A percentile compares a stretch with the other conserved stretches of the same genome.
These are phyloP conservation scores for Yarrowia bubula DNA, from an alignment of 805 yeast genomes.

Conservation along the genomic window DNA sequence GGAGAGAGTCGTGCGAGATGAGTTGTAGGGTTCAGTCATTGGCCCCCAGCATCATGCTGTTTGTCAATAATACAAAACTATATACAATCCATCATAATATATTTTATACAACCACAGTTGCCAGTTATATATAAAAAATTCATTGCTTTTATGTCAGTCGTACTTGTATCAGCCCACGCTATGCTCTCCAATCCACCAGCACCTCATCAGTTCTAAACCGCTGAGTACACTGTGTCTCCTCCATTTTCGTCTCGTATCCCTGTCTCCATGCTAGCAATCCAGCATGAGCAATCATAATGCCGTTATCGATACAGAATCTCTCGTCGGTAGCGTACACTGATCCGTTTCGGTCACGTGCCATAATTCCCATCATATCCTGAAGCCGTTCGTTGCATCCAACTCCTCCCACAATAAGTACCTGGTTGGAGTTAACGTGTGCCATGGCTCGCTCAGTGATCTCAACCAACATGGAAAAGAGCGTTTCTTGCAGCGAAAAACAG, in stretches of 20 bases:
- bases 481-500: constrained; percentile 90
- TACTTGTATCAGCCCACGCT: too few relatives aligned
- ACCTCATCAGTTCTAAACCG: constrained; percentile 95
- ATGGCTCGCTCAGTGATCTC: constrained; percentile 97
- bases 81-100: too few relatives aligned
- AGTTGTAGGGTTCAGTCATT: neutral
- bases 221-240: constrained; percentile 84
- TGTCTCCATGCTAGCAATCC: constrained; percentile 82
- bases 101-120: neutral
- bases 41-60: too few relatives aligned
- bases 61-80: too few relatives aligned
- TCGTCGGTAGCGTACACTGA: constrained; percentile 94
- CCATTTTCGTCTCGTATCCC: constrained; percentile 60
- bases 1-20: neutral
- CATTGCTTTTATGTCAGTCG: neutral
- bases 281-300: constrained; percentile 99
- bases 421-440: constrained; percentile 91
- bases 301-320: constrained; percentile 94
- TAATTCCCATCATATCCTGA: constrained; percentile 94
- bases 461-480: constrained; percentile 90
- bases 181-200: constrained; percentile 77
- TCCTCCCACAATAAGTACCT: constrained; percentile 94
- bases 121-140: neutral
- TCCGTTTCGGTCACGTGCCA: constrained; percentile 89
- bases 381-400: constrained; percentile 93